These are phyloP conservation scores for Amanita rimosa DNA, from an alignment of 768 basidiomycete genomes.

Conservation along the genomic window DNA sequence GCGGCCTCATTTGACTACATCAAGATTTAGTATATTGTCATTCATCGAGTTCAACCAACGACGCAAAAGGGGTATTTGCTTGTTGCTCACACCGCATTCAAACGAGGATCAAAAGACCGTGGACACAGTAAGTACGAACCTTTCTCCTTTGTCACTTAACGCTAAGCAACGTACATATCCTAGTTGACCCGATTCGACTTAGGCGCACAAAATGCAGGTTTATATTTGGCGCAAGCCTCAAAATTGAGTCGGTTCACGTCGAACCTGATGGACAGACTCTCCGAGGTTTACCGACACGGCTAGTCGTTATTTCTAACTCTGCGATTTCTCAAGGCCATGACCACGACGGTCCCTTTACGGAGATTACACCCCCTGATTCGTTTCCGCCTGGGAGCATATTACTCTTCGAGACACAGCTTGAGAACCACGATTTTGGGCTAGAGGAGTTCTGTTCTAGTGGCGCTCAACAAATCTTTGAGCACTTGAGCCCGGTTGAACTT, in stretches of 20 bases:
- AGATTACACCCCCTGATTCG: constrained; percentile 72
- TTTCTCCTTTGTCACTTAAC: neutral
- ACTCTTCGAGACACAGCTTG: constrained; percentile 81
- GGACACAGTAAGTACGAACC: constrained; percentile 54
- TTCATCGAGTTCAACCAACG: constrained; percentile 84
- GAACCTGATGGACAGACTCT: constrained; percentile 40
- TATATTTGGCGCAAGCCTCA: constrained; percentile 67
- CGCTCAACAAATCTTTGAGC: constrained; percentile 60
- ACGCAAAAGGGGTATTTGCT: constrained; percentile 90
- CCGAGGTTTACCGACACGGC: constrained; percentile 59
- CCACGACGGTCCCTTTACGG: constrained; percentile 55
- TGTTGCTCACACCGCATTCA: constrained; percentile 87
- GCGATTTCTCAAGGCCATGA: constrained; percentile 53
- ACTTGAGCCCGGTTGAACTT: constrained; percentile 76
- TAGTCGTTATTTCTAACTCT: constrained; percentile 54
- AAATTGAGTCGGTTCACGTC: constrained; percentile 51
- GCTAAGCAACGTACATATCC: neutral
- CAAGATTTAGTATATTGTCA: constrained; percentile 68
- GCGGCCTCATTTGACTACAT: neutral
- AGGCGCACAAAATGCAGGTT: constrained; percentile 71
- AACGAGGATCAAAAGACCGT: constrained; percentile 69
- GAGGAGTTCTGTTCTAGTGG: constrained; percentile 66
- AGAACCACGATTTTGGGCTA: constrained; percentile 58
- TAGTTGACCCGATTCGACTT: constrained; percentile 80
- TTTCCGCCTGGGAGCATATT: constrained; percentile 97